phyloP scores from a whole-genome alignment of 345 rosid species.

The Hevea brasiliensis region DNA sequence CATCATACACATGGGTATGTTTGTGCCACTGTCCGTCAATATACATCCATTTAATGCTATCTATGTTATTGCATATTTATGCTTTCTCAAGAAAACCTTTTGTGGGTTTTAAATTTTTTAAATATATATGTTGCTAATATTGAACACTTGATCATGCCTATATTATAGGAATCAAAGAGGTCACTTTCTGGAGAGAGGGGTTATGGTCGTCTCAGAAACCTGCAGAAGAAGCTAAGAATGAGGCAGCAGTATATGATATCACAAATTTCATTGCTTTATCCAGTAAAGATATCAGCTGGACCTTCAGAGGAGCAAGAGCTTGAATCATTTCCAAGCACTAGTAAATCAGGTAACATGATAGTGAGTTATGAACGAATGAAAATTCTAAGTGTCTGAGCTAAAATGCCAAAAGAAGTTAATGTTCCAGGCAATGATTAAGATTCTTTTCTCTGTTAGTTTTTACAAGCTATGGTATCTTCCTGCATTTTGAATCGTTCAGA shows the following conservation, averaged over 20 bases:
- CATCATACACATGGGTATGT: no score
- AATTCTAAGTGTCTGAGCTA: neutral
- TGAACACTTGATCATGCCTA: constrained; percentile 1
- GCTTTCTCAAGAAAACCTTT: neutral
- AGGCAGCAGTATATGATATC: constrained; percentile 88
- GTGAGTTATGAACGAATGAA: neutral
- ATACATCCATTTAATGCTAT: no score
- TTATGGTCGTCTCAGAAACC: constrained; percentile 51
- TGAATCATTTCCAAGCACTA: constrained; percentile 74
- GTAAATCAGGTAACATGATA: constrained; percentile 58
- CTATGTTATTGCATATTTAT: neutral
- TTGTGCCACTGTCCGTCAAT: neutral
- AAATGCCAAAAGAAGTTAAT: neutral
- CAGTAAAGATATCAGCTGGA: constrained; percentile 73
- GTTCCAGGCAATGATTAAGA: neutral
- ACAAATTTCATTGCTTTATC: constrained; percentile 80
- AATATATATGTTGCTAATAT: neutral
- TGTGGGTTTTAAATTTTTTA: neutral
- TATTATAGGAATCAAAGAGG: constrained; percentile 25
- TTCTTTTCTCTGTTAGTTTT: neutral
- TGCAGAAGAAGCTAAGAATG: constrained; percentile 71
- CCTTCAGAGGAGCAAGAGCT: constrained; percentile 91
- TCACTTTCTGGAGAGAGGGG: constrained; percentile 70
- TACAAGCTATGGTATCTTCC: no score
- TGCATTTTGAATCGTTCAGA: neutral